Conservation (phyloP, 768 basidiomycete genomes). For the Amanita muscaria region DNA sequence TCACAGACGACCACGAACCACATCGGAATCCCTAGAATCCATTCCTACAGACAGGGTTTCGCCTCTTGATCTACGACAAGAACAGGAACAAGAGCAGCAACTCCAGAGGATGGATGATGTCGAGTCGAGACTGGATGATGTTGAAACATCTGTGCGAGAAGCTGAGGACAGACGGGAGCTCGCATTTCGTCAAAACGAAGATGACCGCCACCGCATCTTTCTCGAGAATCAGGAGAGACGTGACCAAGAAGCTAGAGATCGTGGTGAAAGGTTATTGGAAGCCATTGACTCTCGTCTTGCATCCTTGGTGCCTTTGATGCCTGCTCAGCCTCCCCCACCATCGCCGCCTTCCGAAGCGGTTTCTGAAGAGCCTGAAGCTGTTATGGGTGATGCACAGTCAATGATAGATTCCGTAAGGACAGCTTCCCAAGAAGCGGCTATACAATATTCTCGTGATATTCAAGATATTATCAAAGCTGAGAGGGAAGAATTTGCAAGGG, state of each 20-base stretch:
- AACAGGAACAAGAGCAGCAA: constrained; percentile 42
- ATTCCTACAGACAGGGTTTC: constrained; percentile 23
- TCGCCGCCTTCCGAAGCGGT: constrained; percentile 2
- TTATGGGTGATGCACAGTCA: constrained; percentile 28
- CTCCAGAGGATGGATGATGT: constrained; percentile 50
- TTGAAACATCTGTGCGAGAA: constrained; percentile 41
- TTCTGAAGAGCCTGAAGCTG: constrained; percentile 14
- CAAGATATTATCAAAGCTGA: constrained; percentile 49
- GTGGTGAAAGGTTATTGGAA: constrained; percentile 37
- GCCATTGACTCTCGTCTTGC: constrained; percentile 31
- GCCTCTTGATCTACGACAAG: constrained; percentile 31
- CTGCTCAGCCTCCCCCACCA: constrained; percentile 16
- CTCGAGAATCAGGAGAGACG: constrained; percentile 49
- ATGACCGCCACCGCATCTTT: constrained; percentile 54
- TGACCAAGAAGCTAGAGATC: constrained; percentile 44
- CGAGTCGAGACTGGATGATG: constrained; percentile 39
- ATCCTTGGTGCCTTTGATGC: constrained; percentile 26
- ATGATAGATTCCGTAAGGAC: constrained; percentile 16
- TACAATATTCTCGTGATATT: constrained; percentile 49
- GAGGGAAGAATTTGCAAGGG: constrained; percentile 47
- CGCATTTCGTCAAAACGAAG: constrained; percentile 58
- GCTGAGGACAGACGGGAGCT: constrained; percentile 57
- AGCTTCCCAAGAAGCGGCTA: constrained; percentile 45
- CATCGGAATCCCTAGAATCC: too few species aligned
- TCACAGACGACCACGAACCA: too few species aligned